A percentile compares a stretch with the other conserved stretches of the same genome.
Evolutionary conservation across 169 alveolate species (phyloP).

Genomic region (Ichthyophthirius multifiliis): DNA sequence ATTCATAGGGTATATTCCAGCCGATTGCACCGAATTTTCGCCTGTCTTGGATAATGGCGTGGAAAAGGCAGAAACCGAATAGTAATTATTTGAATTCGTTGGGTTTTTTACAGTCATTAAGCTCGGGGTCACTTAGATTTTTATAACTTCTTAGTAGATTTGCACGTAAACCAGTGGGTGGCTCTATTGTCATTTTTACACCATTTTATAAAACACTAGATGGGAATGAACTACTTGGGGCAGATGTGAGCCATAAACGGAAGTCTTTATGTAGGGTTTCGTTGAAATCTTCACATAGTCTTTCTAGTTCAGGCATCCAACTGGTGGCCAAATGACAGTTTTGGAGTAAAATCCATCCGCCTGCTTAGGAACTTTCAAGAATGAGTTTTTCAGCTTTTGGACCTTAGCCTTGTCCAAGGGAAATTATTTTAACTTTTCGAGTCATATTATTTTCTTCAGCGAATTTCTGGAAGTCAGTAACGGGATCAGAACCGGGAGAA

Average conservation of each 20-base stretch:
- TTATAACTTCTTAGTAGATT: constrained; percentile 83
- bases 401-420: constrained; percentile 94
- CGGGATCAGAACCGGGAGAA: constrained; percentile 93
- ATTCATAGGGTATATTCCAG: constrained; percentile 91
- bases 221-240: constrained; percentile 91
- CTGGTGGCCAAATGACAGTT: constrained; percentile 91
- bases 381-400: constrained; percentile 91
- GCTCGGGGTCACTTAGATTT: constrained; percentile 77
- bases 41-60: constrained; percentile 93
- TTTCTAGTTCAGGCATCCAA: constrained; percentile 86
- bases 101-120: constrained; percentile 85
- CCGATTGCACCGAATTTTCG: constrained; percentile 93
- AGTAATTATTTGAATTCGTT: constrained; percentile 84
- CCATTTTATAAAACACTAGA: constrained; percentile 90
- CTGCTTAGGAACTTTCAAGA: constrained; percentile 85
- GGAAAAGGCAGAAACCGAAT: constrained; percentile 94
- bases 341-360: constrained; percentile 92
- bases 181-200: constrained; percentile 89
- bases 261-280: constrained; percentile 85
- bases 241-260: constrained; percentile 92
- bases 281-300: constrained; percentile 86
- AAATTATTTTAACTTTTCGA: constrained; percentile 82
- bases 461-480: constrained; percentile 85
- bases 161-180: constrained; percentile 89
- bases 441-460: constrained; percentile 89